These are phyloP conservation scores for Monosporascus sp. DNA, from an alignment of 2,329 filamentous ascomycete species.

Conservation along the genomic window DNA sequence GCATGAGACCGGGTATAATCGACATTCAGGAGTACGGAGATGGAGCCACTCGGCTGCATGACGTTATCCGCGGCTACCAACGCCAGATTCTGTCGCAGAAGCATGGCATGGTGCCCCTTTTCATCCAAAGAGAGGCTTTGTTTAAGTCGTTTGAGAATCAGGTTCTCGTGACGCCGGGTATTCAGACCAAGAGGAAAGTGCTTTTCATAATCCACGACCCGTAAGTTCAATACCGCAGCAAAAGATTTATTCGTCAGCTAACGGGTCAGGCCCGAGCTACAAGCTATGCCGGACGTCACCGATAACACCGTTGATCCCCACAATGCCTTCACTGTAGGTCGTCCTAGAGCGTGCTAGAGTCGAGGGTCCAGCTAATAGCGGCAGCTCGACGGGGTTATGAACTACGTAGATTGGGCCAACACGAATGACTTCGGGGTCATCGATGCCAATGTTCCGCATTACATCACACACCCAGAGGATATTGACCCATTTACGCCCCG, in stretches of 20 bases:
- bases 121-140: conserved; percentile 67
- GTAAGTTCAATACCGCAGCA: conserved; percentile 40
- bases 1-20: conserved; percentile 67
- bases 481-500: conserved; percentile 41
- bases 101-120: conserved; percentile 73
- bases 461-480: conserved; percentile 60
- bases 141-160: conserved; percentile 80
- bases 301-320: conserved; percentile 73
- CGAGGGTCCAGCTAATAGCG: conserved; percentile 17
- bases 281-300: conserved; percentile 61
- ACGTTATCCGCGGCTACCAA: conserved; percentile 75
- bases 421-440: conserved; percentile 76
- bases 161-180: conserved; percentile 71
- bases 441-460: conserved; percentile 83
- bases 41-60: conserved; percentile 64
- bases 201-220: conserved; percentile 89
- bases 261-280: conserved; percentile 56
- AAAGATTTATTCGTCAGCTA: conserved; percentile 5
- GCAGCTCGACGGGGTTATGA: conserved; percentile 73
- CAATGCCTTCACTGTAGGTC: conserved; percentile 78
- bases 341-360: not conserved
- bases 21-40: conserved; percentile 45
- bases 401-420: conserved; percentile 80
- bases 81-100: conserved; percentile 64
- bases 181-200: conserved; percentile 61